Percentiles rank a stretch among this genome's conserved stretches.
phyloP scores from a whole-genome alignment of 257 asterid genomes.

The Apocynum venetum region DNA sequence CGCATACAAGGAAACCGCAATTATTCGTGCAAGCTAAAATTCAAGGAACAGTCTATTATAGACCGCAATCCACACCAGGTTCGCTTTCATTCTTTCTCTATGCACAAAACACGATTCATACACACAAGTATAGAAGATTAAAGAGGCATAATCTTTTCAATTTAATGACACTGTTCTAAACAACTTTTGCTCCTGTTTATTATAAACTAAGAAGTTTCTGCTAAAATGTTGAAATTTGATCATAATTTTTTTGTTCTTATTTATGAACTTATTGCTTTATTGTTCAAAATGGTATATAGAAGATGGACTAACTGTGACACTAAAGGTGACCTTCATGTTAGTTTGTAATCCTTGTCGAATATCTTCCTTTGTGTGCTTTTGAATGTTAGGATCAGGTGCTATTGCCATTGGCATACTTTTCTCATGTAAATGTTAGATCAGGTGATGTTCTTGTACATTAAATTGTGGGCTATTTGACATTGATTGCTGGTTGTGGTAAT shows the following conservation, averaged over 20 bases:
- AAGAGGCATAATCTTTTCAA: background rate
- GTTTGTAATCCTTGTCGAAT: background rate
- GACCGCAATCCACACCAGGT: slow-evolving; percentile 99
- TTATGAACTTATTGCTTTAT: background rate
- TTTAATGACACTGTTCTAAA: background rate
- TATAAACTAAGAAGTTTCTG: background rate
- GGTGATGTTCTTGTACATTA: background rate
- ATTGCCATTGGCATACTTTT: background rate
- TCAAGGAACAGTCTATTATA: slow-evolving; percentile 96
- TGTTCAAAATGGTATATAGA: background rate
- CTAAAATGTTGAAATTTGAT: background rate
- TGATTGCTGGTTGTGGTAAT: background rate
- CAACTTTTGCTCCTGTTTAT: background rate
- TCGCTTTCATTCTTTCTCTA: slow-evolving; percentile 12
- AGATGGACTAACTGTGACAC: background rate
- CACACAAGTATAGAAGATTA: background rate
- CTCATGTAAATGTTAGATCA: slow-evolving; percentile 1
- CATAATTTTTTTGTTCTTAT: background rate
- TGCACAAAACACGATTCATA: background rate
- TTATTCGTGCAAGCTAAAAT: slow-evolving; percentile 85
- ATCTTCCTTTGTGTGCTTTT: background rate
- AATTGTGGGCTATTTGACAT: background rate
- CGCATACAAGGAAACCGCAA: slow-evolving; percentile 70
- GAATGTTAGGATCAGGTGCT: background rate
- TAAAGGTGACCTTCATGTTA: background rate